phyloP scores from a whole-genome alignment of 176 grass and related monocot genomes.

The Otatea glauca region DNA sequence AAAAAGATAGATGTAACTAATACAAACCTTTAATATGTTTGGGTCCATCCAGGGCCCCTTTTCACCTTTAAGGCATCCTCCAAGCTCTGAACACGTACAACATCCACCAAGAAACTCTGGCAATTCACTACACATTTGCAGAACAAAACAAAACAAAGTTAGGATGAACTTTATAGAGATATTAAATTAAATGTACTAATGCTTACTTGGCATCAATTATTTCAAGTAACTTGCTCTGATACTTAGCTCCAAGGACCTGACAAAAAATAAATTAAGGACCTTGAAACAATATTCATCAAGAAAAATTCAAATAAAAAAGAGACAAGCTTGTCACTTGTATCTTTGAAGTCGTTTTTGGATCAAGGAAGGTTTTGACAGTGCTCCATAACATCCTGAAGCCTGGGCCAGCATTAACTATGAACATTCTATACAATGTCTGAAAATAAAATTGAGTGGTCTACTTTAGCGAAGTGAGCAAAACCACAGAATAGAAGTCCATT shows the following conservation, averaged over 20 bases:
- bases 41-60: constrained; percentile 50
- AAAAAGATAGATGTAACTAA: neutral
- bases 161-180: neutral
- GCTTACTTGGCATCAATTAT: constrained; percentile 51
- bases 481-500: constrained; percentile 3
- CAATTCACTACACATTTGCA: constrained; percentile 14
- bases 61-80: constrained; percentile 51
- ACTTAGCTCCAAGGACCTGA: constrained; percentile 58
- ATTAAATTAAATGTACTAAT: neutral
- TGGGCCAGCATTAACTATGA: constrained; percentile 31
- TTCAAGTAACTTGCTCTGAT: constrained; percentile 58
- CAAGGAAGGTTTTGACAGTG: constrained; percentile 29
- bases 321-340: neutral
- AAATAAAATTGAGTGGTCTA: neutral
- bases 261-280: neutral
- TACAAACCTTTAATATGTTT: constrained; percentile 41
- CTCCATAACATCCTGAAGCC: constrained; percentile 34
- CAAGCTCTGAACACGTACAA: constrained; percentile 42
- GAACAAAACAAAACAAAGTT: neutral
- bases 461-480: constrained; percentile 1
- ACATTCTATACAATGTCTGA: constrained; percentile 30
- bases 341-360: constrained; percentile 36
- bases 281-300: neutral
- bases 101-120: constrained; percentile 50
- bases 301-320: neutral